Conservation (phyloP, 768 basidiomycete species). For the Pleurotus ostreatus region DNA sequence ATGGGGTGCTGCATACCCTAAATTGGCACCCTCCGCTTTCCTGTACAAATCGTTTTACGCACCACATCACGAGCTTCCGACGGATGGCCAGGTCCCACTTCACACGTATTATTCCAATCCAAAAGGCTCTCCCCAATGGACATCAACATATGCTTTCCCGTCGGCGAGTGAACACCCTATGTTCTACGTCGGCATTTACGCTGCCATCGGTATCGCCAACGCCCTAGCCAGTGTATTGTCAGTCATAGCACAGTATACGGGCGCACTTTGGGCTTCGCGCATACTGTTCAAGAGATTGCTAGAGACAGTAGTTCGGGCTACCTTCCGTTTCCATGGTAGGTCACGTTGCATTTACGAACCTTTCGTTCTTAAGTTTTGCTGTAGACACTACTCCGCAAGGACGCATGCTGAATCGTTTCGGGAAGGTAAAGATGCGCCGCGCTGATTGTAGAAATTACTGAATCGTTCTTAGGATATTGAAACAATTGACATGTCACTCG, state of each 20-base stretch:
- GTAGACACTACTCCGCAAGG: conserved; percentile 75
- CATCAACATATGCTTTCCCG: conserved; percentile 30
- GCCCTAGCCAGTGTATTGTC: conserved; percentile 44
- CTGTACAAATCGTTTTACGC: conserved; percentile 31
- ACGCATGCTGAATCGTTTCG: conserved; percentile 84
- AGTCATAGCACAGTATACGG: conserved; percentile 54
- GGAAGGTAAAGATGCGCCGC: conserved; percentile 38
- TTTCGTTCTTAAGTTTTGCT: background rate
- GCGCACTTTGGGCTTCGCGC: conserved; percentile 47
- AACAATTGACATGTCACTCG: conserved; percentile 75
- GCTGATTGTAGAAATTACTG: background rate
- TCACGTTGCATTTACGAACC: background rate
- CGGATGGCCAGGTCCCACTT: conserved; percentile 23
- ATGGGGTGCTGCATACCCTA: conserved; percentile 66
- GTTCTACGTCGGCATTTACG: conserved; percentile 70
- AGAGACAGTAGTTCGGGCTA: conserved; percentile 69
- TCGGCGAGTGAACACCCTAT: conserved; percentile 56
- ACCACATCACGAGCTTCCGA: conserved; percentile 31
- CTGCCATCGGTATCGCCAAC: conserved; percentile 49
- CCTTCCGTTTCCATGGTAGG: conserved; percentile 71
- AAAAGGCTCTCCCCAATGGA: conserved; percentile 19
- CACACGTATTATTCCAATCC: conserved; percentile 18
- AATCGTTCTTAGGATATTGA: conserved; percentile 59
- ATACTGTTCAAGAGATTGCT: conserved; percentile 50
- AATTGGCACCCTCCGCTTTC: conserved; percentile 22